Evolutionary conservation across 176 grass and related monocot genomes (phyloP).

Genomic region (Guadua angustifolia): DNA sequence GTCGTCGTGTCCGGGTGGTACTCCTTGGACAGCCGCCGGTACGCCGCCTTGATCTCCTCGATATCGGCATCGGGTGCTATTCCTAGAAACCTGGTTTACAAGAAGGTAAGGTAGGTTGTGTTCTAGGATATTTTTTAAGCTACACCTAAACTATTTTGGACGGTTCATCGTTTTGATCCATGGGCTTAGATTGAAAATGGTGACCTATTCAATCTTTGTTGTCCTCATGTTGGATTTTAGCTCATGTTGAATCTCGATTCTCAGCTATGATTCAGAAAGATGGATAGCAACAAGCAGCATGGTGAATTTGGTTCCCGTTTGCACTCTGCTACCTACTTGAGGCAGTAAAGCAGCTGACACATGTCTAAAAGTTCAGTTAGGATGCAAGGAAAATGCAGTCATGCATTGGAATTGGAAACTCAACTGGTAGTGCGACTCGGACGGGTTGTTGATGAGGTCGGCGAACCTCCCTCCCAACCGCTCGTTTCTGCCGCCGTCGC

Average conservation of each 20-base stretch:
- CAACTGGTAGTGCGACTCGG: slow-evolving; percentile 85
- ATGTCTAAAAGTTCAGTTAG: neutral
- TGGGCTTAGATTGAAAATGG: too few species aligned
- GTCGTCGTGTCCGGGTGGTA: slow-evolving; percentile 95
- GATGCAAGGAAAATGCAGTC: neutral
- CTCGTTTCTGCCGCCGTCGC: slow-evolving; percentile 34
- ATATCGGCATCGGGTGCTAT: slow-evolving; percentile 64
- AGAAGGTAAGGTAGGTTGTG: too few species aligned
- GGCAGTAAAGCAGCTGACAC: neutral
- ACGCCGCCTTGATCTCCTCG: slow-evolving; percentile 91
- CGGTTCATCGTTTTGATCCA: too few species aligned
- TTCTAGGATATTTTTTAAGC: too few species aligned
- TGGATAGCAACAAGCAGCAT: neutral
- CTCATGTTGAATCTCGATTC: too few species aligned
- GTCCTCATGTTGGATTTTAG: too few species aligned
- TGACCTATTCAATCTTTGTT: too few species aligned
- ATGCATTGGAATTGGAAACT: slow-evolving; percentile 3
- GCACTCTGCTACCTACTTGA: neutral
- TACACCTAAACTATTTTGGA: too few species aligned
- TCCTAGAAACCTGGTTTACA: slow-evolving; percentile 63
- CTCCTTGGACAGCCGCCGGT: slow-evolving; percentile 90
- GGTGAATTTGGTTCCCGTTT: neutral
- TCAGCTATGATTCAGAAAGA: neutral
- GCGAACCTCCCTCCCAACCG: slow-evolving; percentile 62
- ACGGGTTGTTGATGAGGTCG: slow-evolving; percentile 73